Conservation (phyloP, 805 yeast genomes). For the Clavispora carvajalis region DNA sequence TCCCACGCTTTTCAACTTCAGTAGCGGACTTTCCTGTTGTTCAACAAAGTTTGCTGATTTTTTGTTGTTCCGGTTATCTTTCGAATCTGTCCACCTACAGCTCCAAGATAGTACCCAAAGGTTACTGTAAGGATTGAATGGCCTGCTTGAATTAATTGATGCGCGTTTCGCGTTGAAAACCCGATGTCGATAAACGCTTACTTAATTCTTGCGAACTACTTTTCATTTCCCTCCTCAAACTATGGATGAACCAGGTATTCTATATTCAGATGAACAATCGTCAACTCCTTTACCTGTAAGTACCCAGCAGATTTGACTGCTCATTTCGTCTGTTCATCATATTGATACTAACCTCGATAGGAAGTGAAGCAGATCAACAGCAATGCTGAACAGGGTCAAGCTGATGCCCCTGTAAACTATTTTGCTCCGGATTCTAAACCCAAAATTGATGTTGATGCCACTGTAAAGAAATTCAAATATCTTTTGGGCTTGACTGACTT, state of each 20-base stretch:
- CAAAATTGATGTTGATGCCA: slow-evolving; percentile 50
- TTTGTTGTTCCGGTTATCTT: no score
- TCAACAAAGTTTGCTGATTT: no score
- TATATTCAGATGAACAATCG: neutral
- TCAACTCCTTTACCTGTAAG: neutral
- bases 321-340: neutral
- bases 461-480: slow-evolving; percentile 63
- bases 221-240: neutral
- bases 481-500: slow-evolving; percentile 59
- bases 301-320: neutral
- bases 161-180: slow-evolving; percentile 1
- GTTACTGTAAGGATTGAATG: neutral
- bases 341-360: neutral
- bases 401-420: slow-evolving; percentile 14
- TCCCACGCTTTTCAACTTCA: no score
- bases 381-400: neutral
- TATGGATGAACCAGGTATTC: neutral
- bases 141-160: no score
- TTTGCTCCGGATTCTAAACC: slow-evolving; percentile 31
- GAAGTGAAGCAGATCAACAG: neutral
- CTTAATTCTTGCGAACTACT: neutral
- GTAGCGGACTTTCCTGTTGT: no score
- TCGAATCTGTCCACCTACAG: no score
- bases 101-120: no score
- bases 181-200: neutral